Evolutionary conservation across 306 rosid genomes (phyloP), one percentile per base, ranked within the genome.

Genomic region (Cicer pinnatifidum): DNA sequence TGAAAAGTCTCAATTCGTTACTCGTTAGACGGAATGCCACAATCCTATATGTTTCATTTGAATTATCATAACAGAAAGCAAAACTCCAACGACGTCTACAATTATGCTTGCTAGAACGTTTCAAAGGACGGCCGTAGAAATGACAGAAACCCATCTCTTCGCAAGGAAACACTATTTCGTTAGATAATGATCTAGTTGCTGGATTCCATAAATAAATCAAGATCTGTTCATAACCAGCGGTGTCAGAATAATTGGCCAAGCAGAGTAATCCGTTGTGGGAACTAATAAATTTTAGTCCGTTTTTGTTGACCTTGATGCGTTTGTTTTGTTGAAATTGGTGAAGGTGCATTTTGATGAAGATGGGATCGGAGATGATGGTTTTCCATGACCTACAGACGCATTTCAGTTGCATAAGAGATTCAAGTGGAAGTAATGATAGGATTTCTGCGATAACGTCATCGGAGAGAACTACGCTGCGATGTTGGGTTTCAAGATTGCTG

Each of bases 161-260:
- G 13, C 1, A 0, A 56, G 9, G 7, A 56, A 23, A 19, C 7
- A 19, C 7, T 3, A 7, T 17, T 19, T 9, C 20, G 6, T 20
- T 7, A 4, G 62, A 56, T 19, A 17, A 17, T 9, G 37, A 8
- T n/a, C 38, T 19, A 2, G 62, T 56, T 19, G 62, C 38, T 8
- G 62, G 62, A 12, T 56, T 56, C 62, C 38, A 56, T 19, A 56
- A 3, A 56, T 19, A 56, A 50, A 50, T 0, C 7, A 11, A 46
- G 15, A 5, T 46, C 7, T 11, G 1, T 11, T 0, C 3, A 2
- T n/a, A 0, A 48, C 13, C 13, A 5, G 0, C 3, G 3, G 8
- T n/a, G 6, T 1, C 0, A n/a, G 0, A 13, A n/a, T 1, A 0
- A 6, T 19, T 7, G 8, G 0, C 0, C 17, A 56, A 19, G 6